phyloP scores from a whole-genome alignment of 1,284 basidiomycete species.

The Ganoderma sinense region DNA sequence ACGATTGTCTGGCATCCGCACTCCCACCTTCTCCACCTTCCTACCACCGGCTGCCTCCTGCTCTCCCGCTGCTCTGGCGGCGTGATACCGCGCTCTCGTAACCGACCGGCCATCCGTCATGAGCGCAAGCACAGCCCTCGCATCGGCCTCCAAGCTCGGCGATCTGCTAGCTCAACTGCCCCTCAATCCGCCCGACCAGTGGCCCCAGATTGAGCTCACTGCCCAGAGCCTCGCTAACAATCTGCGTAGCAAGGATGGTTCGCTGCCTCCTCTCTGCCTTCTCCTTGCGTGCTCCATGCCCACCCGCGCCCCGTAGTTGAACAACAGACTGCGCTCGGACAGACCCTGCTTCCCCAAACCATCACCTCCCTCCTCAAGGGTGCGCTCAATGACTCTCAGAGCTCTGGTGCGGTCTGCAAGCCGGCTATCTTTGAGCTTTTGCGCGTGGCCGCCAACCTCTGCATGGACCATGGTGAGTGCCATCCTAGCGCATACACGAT shows the following conservation, averaged over 20 bases:
- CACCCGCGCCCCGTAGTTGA: slow-evolving; percentile 54
- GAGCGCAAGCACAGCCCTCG: slow-evolving; percentile 34
- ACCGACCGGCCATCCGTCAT: slow-evolving; percentile 28
- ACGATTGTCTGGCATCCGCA: slow-evolving; percentile 14
- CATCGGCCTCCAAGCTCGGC: slow-evolving; percentile 42
- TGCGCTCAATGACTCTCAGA: slow-evolving; percentile 56
- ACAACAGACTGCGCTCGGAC: slow-evolving; percentile 73
- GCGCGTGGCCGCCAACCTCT: slow-evolving; percentile 79
- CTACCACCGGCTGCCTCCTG: slow-evolving; percentile 11
- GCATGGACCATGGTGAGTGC: slow-evolving; percentile 77
- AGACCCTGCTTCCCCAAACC: slow-evolving; percentile 67
- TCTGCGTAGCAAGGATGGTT: slow-evolving; percentile 59
- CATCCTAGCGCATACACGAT: slow-evolving; percentile 1
- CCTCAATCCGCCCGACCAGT: slow-evolving; percentile 47
- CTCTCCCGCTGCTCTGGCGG: slow-evolving; percentile 7
- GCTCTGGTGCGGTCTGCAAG: slow-evolving; percentile 50
- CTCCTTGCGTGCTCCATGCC: slow-evolving; percentile 21
- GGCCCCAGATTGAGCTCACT: slow-evolving; percentile 59
- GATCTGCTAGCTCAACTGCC: slow-evolving; percentile 42
- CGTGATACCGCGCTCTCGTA: slow-evolving; percentile 6
- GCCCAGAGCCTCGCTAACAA: slow-evolving; percentile 68
- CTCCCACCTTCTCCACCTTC: slow-evolving; percentile 17
- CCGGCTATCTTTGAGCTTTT: slow-evolving; percentile 70
- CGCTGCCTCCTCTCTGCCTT: slow-evolving; percentile 30
- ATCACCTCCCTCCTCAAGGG: slow-evolving; percentile 65